Percentiles rank a stretch among this genome's conserved stretches.
Evolutionary conservation across 441 rosid species (phyloP).

Genomic region (Lepidium campestre): DNA sequence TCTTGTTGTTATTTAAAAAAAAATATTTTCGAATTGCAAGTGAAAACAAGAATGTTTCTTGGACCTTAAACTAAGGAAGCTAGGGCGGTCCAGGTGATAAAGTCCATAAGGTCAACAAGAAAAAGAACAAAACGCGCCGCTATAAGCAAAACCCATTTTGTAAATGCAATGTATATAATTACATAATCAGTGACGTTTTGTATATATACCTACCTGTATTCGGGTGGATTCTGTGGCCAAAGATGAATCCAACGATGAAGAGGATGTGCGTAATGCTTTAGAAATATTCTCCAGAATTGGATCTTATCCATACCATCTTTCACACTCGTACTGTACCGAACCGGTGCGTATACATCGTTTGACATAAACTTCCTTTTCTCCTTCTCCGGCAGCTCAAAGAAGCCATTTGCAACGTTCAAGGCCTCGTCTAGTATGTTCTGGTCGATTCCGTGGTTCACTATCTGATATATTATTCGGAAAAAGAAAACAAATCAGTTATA

Average conservation of each 20-base stretch:
- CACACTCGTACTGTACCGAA: constrained; percentile 51
- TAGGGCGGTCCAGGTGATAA: neutral
- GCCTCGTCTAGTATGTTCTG: constrained; percentile 44
- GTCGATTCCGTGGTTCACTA: constrained; percentile 58
- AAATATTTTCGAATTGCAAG: too few relatives aligned
- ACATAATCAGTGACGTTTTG: constrained; percentile 15
- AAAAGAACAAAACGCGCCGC: constrained; percentile 11
- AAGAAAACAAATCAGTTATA: neutral
- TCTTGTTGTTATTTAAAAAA: too few relatives aligned
- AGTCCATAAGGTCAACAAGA: neutral
- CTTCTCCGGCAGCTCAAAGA: constrained; percentile 37
- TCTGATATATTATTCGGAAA: constrained; percentile 18
- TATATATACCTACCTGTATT: constrained; percentile 33
- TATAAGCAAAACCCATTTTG: neutral
- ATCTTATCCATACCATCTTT: constrained; percentile 46
- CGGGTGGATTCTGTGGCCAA: constrained; percentile 61
- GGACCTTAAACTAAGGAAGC: too few relatives aligned
- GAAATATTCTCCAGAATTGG: constrained; percentile 61
- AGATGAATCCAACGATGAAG: constrained; percentile 43
- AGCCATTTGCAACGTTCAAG: constrained; percentile 32
- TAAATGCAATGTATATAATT: constrained; percentile 1
- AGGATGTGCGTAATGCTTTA: constrained; percentile 68
- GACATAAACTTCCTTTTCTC: constrained; percentile 55
- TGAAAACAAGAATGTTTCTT: too few relatives aligned
- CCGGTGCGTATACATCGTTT: constrained; percentile 48